These are phyloP conservation scores for Hamamelis virginiana DNA, from an alignment of 164 flowering plant species.

Conservation along the genomic window DNA sequence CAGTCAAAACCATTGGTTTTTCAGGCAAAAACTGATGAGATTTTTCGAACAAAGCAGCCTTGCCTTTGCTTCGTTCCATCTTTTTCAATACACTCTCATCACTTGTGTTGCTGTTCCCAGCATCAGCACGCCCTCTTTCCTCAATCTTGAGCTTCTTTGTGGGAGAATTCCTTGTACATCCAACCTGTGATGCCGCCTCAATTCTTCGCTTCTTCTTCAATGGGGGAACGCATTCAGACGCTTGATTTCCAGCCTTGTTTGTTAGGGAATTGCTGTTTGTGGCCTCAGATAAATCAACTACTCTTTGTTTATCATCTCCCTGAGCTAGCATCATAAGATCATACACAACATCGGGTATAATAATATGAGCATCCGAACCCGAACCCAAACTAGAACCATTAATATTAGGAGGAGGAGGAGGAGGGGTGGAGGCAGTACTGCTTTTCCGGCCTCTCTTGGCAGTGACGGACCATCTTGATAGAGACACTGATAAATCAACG, in stretches of 20 bases:
- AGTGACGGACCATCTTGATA: slow-evolving; percentile 36
- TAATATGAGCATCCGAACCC: neutral
- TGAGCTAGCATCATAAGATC: slow-evolving; percentile 24
- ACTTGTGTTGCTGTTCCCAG: too few relatives aligned
- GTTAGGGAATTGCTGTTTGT: neutral
- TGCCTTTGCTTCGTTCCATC: neutral
- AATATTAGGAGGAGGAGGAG: too few relatives aligned
- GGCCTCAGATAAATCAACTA: neutral
- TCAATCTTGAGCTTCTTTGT: neutral
- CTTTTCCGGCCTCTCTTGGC: slow-evolving; percentile 41
- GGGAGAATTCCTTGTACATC: neutral
- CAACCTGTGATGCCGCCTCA: slow-evolving; percentile 5
- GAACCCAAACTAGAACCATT: too few relatives aligned
- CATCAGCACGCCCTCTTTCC: neutral
- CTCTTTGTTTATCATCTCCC: slow-evolving; percentile 16
- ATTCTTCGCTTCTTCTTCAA: slow-evolving; percentile 2
- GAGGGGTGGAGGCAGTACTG: neutral
- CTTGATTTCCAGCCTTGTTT: neutral
- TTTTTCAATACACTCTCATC: neutral
- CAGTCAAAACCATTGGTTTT: neutral
- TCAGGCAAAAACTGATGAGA: neutral
- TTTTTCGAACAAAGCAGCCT: neutral
- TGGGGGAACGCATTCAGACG: neutral
- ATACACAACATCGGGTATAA: slow-evolving; percentile 11
- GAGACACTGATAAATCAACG: slow-evolving; percentile 14